These are phyloP conservation scores for Fusarium pseudonygamai DNA, from an alignment of 2,329 filamentous ascomycete species.

Conservation along the genomic window DNA sequence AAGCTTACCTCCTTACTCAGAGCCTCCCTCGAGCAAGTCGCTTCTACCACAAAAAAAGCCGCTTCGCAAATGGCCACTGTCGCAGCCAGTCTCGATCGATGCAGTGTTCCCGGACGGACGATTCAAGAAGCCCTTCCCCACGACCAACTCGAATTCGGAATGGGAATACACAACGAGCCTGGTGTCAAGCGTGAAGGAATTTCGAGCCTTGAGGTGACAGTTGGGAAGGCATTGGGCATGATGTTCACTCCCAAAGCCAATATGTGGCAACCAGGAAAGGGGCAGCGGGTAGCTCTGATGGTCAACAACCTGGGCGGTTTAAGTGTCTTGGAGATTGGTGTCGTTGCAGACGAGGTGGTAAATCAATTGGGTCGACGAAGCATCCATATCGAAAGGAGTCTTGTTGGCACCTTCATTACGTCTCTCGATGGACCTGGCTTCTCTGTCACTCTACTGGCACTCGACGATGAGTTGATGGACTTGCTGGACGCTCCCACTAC, in stretches of 20 bases:
- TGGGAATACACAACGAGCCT: constrained; percentile 43
- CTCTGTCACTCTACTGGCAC: constrained; percentile 32
- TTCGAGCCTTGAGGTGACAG: constrained; percentile 22
- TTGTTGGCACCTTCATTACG: constrained; percentile 39
- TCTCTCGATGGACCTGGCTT: constrained; percentile 40
- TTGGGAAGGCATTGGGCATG: constrained; percentile 32
- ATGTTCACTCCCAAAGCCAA: constrained; percentile 34
- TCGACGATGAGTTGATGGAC: constrained; percentile 33
- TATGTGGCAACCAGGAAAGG: constrained; percentile 36
- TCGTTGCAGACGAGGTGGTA: constrained; percentile 38
- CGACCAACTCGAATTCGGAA: constrained; percentile 38
- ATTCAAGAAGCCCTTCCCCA: constrained; percentile 33
- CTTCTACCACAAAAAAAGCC: constrained; percentile 22
- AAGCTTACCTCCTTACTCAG: constrained; percentile 20
- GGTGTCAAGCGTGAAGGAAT: constrained; percentile 38
- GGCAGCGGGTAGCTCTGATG: constrained; percentile 34
- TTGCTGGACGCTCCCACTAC: constrained; percentile 37
- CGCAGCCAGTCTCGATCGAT: constrained; percentile 39
- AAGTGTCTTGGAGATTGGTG: constrained; percentile 38
- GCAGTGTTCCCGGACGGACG: constrained; percentile 35
- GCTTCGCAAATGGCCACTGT: constrained; percentile 41
- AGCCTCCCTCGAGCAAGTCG: constrained; percentile 31
- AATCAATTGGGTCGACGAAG: constrained; percentile 15
- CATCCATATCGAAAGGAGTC: constrained; percentile 24
- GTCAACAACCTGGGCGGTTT: constrained; percentile 41